Base-by-base conservation (phyloP, 352 stramenopile species). In the Phytophthora fragariaefolia region DNA sequence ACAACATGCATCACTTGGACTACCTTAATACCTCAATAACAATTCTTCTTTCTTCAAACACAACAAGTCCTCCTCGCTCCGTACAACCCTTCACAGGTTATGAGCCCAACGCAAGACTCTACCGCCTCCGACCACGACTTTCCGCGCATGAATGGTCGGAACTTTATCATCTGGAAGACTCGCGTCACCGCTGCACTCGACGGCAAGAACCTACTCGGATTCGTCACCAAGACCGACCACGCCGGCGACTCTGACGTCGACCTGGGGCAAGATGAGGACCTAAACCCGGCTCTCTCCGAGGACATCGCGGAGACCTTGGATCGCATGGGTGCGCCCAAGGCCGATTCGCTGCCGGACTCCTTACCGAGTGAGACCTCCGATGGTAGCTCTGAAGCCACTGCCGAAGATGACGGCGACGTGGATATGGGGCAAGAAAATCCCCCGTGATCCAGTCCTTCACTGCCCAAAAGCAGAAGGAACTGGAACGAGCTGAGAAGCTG, bases 181-280 rank as follows among this genome's bases (percentile, higher is more conserved):
- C 26, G 42, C 13, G 54, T 62, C 42, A 54, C 42, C 28, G 42
- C 54, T 34, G 28, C 58, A 17, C 58, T 66, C 58, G 48, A 66
- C 18, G 48, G 58, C 48, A 54, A 66, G 48, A 45, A 59, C n/a
- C 36, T 66, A 1, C 48, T 58, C 26, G 58, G 58, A 15, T 66
- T 57, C 48, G 58, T 66, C n/a, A 62, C 54, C 18, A 3, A 47
- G 13, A 18, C 18, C 9, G 42, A 66, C 26, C 53, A 58, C 17
- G 20, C 27, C 2, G 38, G 52, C 0, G 34, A 42, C 34, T 63
- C 28, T 3, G 53, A 64, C 30, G 8, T 24, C 7, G 51, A 62
- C 3, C 23, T 62, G 7, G 23, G 23, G 2, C n/a, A 58, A 12
- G 28, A 47, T 23, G 49, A 55, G 17, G 18, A 48, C 4, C 24